These are phyloP conservation scores for Claviceps capensis DNA, from an alignment of 2,329 filamentous ascomycete genomes.

Conservation along the genomic window DNA sequence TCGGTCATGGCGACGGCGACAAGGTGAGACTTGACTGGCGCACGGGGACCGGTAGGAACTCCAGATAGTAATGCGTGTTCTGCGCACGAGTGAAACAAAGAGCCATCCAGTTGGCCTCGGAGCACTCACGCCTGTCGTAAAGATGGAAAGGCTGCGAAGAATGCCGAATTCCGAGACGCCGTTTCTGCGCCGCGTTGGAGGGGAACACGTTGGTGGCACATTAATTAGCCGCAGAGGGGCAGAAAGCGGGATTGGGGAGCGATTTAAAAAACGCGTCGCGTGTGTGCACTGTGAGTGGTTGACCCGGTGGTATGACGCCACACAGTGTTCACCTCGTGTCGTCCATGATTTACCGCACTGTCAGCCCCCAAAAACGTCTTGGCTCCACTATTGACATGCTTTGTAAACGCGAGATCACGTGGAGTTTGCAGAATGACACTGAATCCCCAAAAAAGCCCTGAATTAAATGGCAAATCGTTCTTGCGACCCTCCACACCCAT, in stretches of 20 bases:
- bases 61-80: background rate
- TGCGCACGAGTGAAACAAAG: background rate
- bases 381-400: too few species aligned
- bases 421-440: too few species aligned
- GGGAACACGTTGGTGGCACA: background rate
- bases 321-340: too few species aligned
- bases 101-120: background rate
- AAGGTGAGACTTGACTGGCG: background rate
- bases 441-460: too few species aligned
- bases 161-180: conserved; percentile 24
- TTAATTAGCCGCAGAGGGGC: background rate
- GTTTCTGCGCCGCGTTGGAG: conserved; percentile 12
- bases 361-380: too few species aligned
- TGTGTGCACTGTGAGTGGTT: background rate
- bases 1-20: conserved; percentile 26
- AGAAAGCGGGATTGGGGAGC: background rate
- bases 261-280: too few species aligned
- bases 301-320: too few species aligned
- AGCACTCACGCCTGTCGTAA: background rate
- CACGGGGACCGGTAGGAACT: background rate
- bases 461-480: background rate
- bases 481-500: conserved; percentile 1
- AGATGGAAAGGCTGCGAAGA: conserved; percentile 12
- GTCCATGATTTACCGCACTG: too few species aligned
- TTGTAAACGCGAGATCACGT: too few species aligned